Base-by-base conservation (phyloP, 345 rosid genomes). In the Rubroshorea leprosula region DNA sequence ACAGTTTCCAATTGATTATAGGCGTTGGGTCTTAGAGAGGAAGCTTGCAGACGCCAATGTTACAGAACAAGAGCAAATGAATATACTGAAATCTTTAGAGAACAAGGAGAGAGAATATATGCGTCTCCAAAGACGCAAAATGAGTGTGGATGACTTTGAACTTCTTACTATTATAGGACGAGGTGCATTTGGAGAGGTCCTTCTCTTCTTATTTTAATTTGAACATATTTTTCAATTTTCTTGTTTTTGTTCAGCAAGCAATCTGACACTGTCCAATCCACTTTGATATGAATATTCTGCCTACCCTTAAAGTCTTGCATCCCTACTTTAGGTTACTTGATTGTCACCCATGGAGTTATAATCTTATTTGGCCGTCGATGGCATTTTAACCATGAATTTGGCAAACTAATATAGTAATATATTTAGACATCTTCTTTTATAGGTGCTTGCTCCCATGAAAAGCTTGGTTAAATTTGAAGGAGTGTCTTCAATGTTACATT, bases 21-120 rank as follows among this genome's bases (percentile, higher is more conserved):
- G 97, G 63, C 81, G 99, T 56, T 72, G 51, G 61, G 58, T 80
- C 60, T 55, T 89, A 79, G 99, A 87, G 70, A 78, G 78, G 82
- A 90, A 93, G 79, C 71, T 93, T 55, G 97, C 92, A 5, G 96
- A 93, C 73, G 99, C 97, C 64, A 96, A 93, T 61, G 96, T 83
- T 25, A 89, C 99, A 0, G 87, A 90, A 79, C 96, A 93, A 77
- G 99, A 93, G 80, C 97, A 87, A 70, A 82, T 70, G 55, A 93
- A 90, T 75, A 76, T 93, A 44, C 83, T 90, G 14, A 93, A 93
- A 68, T 93, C 78, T 72, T 70, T 87, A 71, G 99, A 93, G 87
- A 75, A 82, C 76, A 93, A 90, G 61, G 99, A 93, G 71, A 93
- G 96, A 22, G 97, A 90, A 72, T 93, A 87, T 58, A 93, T 93